A percentile compares a stretch with the other conserved stretches of the same genome.
Conservation (phyloP, 2,329 filamentous ascomycete species). For the Lithohypha guttulata region DNA sequence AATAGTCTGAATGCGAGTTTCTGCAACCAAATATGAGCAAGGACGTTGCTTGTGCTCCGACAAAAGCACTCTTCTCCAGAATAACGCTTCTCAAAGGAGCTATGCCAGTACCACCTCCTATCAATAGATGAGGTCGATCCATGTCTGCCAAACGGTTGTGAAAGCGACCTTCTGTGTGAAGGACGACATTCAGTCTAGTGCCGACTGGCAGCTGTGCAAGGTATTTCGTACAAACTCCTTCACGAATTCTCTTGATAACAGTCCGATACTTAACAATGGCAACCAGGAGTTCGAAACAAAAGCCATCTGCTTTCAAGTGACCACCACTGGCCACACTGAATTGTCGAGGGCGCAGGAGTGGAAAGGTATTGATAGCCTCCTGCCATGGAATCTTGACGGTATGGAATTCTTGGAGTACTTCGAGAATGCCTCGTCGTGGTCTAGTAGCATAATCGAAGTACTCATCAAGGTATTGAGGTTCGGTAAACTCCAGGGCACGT, state of each 20-base stretch:
- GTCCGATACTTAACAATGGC: constrained; percentile 89
- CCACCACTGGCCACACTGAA: constrained; percentile 84
- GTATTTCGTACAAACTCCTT: constrained; percentile 86
- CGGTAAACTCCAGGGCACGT: constrained; percentile 71
- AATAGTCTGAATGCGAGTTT: constrained; percentile 63
- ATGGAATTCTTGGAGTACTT: constrained; percentile 83
- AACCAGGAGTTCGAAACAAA: constrained; percentile 60
- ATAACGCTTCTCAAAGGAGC: constrained; percentile 42
- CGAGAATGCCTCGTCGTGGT: constrained; percentile 78
- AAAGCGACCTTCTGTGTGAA: constrained; percentile 23
- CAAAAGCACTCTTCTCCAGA: constrained; percentile 18
- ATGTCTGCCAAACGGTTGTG: constrained; percentile 6
- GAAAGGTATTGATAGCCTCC: constrained; percentile 62
- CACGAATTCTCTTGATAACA: constrained; percentile 68
- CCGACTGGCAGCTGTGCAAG: constrained; percentile 53
- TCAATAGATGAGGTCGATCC: constrained; percentile 41
- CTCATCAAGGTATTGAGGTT: constrained; percentile 72
- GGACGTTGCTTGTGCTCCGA: constrained; percentile 31
- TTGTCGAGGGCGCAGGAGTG: constrained; percentile 72
- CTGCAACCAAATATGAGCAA: constrained; percentile 78
- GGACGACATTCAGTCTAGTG: constrained; percentile 46
- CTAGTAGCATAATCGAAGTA: constrained; percentile 93
- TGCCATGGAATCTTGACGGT: constrained; percentile 71
- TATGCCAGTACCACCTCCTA: constrained; percentile 25
- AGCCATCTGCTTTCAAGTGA: constrained; percentile 29